Evolutionary conservation across 176 grass and related monocot genomes (phyloP), one percentile per base, ranked within the genome.

Genomic region (Juncus effusus): DNA sequence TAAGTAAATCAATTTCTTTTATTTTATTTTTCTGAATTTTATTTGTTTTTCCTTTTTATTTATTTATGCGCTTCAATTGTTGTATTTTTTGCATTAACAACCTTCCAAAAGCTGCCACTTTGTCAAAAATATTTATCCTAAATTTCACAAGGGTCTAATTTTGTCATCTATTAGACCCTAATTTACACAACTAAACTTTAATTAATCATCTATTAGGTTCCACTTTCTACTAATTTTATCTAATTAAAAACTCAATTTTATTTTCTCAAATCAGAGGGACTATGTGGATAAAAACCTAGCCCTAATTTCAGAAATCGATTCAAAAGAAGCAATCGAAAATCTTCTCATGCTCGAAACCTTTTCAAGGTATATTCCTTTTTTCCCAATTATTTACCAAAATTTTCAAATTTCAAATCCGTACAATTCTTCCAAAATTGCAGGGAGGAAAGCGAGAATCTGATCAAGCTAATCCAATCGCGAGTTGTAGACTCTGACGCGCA

Each of bases 401-500:
- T 28, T 65, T 3, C 69, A 45, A 12, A 69, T 72, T 39, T 86
- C 36, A 72, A 54, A 71, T 76, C 0, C 2, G 36, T 54, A 74
- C 11, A 61, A 74, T 41, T 13, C 13, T 73, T 77, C 74, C 77
- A 56, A 41, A 56, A 41, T 79, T 68, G n/a, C 73, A 96, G 92
- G 71, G 86, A 81, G 10, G 92, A 91, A 39, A 76, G 84, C 71
- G 67, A 44, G 59, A 79, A 76, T 65, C 60, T 96, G 54, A 78
- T 77, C 67, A 85, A 84, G 79, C 82, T 91, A 80, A 96, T 96
- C 76, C 79, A 91, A 76, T 86, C 90, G 56, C 70, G 87, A 47
- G 74, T 96, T 65, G 69, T 88, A 64, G 77, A 91, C 40, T 53
- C 77, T 66, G 74, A 84, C 81, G 63, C 53, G 80, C 74, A 78